Base-by-base conservation (phyloP, 1,284 basidiomycete species). In the Ganoderma meredithae region DNA sequence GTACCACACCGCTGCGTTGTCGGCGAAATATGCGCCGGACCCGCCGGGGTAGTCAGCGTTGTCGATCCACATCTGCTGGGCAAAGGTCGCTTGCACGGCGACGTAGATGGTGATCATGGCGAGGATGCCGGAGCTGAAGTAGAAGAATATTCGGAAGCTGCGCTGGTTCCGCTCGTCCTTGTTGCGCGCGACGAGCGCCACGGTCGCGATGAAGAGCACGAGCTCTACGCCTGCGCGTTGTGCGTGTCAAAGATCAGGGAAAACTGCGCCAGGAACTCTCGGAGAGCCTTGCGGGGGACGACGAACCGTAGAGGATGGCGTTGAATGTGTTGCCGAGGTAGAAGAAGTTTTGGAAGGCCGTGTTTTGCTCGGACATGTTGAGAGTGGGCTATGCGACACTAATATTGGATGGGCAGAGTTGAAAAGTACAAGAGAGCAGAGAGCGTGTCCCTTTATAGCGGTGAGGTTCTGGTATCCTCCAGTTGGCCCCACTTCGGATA, bases 21-120 rank as follows among this genome's bases (percentile, higher is more conserved):
- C 65, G 10, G 6, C 61, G 27, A 70, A 39, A 25, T 70, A 74
- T 12, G 66, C 65, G 22, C 53, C 65, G 52, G 40, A 31, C 1
- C 73, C 71, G 15, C 71, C 71, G 3, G 70, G 71, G 31, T 71
- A 72, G 62, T 70, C 62, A 1, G 41, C 65, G n/a, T 74, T 66
- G 9, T 70, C 60, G 36, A 74, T 62, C 69, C 69, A 72, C 73
- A 70, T 71, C 62, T 69, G 60, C 43, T 70, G 64, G 12, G 68
- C 69, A 41, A 74, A 74, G 31, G 66, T 55, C 12, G 59, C 44
- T 41, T 74, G 65, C 10, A 65, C 66, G 15, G 70, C 41, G 63
- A 66, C 59, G 56, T 64, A 68, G 31, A 74, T 70, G 9, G 73
- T 72, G 62, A 66, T 69, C 33, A 69, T 56, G 27, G 71, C 17